Base-by-base conservation (phyloP, 192 early-diverging fungal species). In the Coemansia sp. region DNA sequence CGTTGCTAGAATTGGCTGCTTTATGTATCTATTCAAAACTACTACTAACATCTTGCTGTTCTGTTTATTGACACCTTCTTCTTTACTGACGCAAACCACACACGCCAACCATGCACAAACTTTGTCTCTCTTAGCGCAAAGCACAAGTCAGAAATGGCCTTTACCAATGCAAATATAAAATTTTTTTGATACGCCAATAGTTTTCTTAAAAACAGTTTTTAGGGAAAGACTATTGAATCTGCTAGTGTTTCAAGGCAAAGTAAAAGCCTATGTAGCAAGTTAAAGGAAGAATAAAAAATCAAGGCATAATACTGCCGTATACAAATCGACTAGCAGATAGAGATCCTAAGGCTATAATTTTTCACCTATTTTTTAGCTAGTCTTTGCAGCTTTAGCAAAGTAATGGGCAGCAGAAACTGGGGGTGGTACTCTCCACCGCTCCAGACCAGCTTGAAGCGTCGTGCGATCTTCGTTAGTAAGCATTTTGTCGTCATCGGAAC, bases 401-500 rank as follows among this genome's bases (percentile, higher is more conserved):
- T 74, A 74, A 31, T 58, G 68, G 1, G 72, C 78, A 5, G 49
- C 56, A 2, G 77, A 72, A 16, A 56, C 62, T 7, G 77, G 41
- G 9, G 65, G 58, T 22, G 72, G 64, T n/a, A 49, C 54, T 5
- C 48, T 63, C 78, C 78, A 81, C 69, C 78, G 78, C 21, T 68
- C 54, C 65, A 81, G 57, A 34, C 34, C n/a, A 26, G 65, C 62
- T 24, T 51, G 51, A 31, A 81, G 57, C 12, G 69, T 54, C 2
- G 61, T 65, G 10, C 66, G 61, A 34, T 81, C 78, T 23, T 66
- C 68, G 0, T 55, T 66, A 7, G 68, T 66, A 26, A 81, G 62
- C 58, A 19, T 31, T 22, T 54, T 52, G 50, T 74, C 56, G 7
- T 67, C 74, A 25, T 84, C 75, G 2, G 74, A 67, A 30, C 82